phyloP scores from a whole-genome alignment of 176 grass and related monocot genomes.

The Juncus inflexus region DNA sequence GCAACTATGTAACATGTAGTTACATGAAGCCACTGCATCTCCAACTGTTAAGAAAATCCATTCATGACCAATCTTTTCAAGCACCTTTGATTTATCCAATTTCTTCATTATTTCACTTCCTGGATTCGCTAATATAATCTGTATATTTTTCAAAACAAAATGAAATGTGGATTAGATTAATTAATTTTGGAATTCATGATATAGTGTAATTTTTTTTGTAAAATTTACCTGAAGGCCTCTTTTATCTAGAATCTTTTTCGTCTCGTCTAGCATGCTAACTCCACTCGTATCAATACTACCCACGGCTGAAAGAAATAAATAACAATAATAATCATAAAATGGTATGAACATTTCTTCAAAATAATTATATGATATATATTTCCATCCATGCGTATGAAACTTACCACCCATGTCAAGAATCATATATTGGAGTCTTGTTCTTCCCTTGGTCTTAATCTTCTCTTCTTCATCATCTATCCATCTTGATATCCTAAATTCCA shows the following conservation, averaged over 20 bases:
- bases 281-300: constrained; percentile 67
- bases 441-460: constrained; percentile 39
- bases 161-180: neutral
- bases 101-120: constrained; percentile 87
- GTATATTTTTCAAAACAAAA: constrained; percentile 9
- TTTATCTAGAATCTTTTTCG: constrained; percentile 40
- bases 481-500: constrained; percentile 47
- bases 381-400: constrained; percentile 4
- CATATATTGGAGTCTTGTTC: constrained; percentile 53
- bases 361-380: neutral
- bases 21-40: constrained; percentile 55
- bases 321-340: neutral
- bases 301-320: constrained; percentile 41
- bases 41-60: constrained; percentile 63
- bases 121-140: constrained; percentile 69
- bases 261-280: constrained; percentile 55
- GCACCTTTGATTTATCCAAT: constrained; percentile 51
- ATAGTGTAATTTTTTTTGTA: neutral
- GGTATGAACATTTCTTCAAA: neutral
- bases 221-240: constrained; percentile 56
- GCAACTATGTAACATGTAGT: constrained; percentile 32
- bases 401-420: constrained; percentile 89
- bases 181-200: neutral
- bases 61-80: constrained; percentile 53
- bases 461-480: constrained; percentile 95